Evolutionary conservation across 2,329 filamentous ascomycete species (phyloP).

Genomic region (Penicillium occitanis): DNA sequence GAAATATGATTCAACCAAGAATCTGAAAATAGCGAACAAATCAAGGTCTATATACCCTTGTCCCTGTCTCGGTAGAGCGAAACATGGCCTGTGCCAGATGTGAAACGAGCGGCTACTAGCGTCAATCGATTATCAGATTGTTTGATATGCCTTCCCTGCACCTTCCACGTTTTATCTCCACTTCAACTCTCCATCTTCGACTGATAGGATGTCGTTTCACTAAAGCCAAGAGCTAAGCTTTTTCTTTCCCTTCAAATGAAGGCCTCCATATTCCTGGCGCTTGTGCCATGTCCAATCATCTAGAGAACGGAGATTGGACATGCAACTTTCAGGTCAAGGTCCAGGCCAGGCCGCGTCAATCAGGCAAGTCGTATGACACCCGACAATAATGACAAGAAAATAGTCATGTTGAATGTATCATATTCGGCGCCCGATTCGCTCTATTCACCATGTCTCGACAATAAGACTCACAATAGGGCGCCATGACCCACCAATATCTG

Average conservation of each 20-base stretch:
- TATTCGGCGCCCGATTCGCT: neutral
- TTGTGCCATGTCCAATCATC: slow-evolving; percentile 4
- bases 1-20: neutral
- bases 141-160: neutral
- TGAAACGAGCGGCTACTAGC: slow-evolving; percentile 17
- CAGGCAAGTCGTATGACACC: slow-evolving; percentile 6
- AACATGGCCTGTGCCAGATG: slow-evolving; percentile 14
- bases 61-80: neutral
- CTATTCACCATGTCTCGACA: neutral
- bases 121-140: slow-evolving; percentile 2
- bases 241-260: neutral
- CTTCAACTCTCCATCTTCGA: neutral
- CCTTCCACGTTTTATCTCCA: slow-evolving; percentile 6
- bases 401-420: neutral
- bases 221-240: neutral
- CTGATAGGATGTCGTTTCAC: neutral
- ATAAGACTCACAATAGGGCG: slow-evolving; percentile 8
- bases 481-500: neutral
- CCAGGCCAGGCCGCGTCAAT: slow-evolving; percentile 1
- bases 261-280: slow-evolving; percentile 7
- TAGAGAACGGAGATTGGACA: neutral
- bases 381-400: neutral
- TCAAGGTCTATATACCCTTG: slow-evolving; percentile 2
- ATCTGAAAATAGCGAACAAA: neutral
- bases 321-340: neutral